Base-by-base conservation (phyloP, 1,139 yeast genomes). In the Saccharomyces hybrid region DNA sequence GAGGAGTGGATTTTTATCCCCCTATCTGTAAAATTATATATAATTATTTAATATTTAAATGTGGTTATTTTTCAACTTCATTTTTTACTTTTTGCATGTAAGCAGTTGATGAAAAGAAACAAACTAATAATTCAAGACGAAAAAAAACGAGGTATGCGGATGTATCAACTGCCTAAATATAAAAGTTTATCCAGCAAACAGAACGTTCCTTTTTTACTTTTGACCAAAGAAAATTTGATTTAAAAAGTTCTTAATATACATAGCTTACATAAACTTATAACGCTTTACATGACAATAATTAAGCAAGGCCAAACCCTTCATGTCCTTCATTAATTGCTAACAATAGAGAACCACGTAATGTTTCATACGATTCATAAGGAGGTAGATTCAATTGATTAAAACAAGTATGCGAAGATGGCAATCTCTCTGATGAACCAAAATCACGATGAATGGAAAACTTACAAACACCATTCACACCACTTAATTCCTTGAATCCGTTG, bases 321-420 rank as follows among this genome's bases (percentile, higher is more conserved):
- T 88, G 87, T 14, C 99, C 99, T 70, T 93, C 99, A 28, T 91
- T 88, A 20, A 95, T 83, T 0, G 99, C 98, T 64, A 87, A 72
- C 62, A 91, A 73, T 57, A 95, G 72, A 0, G 95, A 83, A 3
- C 88, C 87, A 60, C 98, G 79, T 57, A 95, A 77, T 16, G 87
- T 83, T 57, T 90, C 97, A 67, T 93, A 93, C 8, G 86, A 82
- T 55, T 86, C 96, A 71, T 95, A 95, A 38, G 90, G 95, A 0
- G 99, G 99, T 56, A 95, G 75, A 70, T 90, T 97, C 58, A 95
- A 78, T 71, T 93, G 98, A 70, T 93, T 93, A 76, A 91, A 91
- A 71, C 99, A 93, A 0, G 99, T 93, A 68, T 93, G 99, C 1
- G 97, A 88, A 1, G 96, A 85, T 3, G 99, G 99, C 57, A 93